Conservation (phyloP, 1,139 yeast species). For the Magnusiomyces suaveolens region DNA sequence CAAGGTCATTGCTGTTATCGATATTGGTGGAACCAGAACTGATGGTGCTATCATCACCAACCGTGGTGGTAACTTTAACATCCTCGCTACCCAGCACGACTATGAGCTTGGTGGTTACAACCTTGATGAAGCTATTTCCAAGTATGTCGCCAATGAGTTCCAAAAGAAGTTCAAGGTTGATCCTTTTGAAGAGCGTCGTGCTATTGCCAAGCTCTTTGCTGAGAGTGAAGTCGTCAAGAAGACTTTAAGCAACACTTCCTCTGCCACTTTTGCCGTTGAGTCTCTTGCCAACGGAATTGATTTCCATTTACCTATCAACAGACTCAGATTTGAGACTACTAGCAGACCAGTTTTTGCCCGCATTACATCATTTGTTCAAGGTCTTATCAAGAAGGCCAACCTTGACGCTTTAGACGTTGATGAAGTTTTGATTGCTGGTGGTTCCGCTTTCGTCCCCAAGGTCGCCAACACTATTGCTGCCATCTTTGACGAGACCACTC, state of each 20-base stretch:
- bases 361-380: conserved; percentile 68
- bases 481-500: conserved; percentile 71
- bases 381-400: conserved; percentile 69
- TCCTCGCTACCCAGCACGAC: conserved; percentile 79
- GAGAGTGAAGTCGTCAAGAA: conserved; percentile 82
- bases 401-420: conserved; percentile 79
- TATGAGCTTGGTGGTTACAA: conserved; percentile 78
- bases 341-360: conserved; percentile 69
- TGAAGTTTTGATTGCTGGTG: conserved; percentile 89
- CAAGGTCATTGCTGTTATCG: conserved; percentile 82
- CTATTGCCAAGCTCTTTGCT: conserved; percentile 77
- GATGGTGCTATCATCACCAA: conserved; percentile 92
- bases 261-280: conserved; percentile 89
- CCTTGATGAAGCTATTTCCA: conserved; percentile 71
- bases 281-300: conserved; percentile 90
- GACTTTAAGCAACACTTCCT: conserved; percentile 81
- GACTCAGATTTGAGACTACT: conserved; percentile 85
- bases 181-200: conserved; percentile 73
- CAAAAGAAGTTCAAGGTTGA: conserved; percentile 76
- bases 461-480: conserved; percentile 64
- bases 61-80: conserved; percentile 88
- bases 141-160: conserved; percentile 85
- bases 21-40: conserved; percentile 92
- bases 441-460: conserved; percentile 87
- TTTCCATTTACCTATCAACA: conserved; percentile 85